These are phyloP conservation scores for Alternaria infectoria DNA, from an alignment of 2,329 filamentous ascomycete species.

Conservation along the genomic window DNA sequence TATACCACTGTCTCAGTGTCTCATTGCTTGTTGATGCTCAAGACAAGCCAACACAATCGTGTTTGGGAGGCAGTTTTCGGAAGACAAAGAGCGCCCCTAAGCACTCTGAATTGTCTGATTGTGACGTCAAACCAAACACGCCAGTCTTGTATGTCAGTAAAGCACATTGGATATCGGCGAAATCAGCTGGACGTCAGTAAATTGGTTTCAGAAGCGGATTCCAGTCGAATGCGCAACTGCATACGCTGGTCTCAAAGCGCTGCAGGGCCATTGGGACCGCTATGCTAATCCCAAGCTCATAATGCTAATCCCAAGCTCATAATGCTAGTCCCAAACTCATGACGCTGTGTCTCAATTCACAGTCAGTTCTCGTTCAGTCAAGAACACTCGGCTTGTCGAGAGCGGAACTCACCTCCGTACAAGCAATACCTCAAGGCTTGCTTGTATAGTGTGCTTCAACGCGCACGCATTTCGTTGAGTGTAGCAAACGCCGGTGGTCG, in stretches of 20 bases:
- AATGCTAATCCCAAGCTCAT: too few relatives aligned
- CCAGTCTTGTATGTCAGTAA: too few relatives aligned
- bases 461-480: background rate
- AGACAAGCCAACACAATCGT: background rate
- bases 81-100: background rate
- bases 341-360: background rate
- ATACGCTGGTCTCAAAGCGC: too few relatives aligned
- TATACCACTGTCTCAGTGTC: background rate
- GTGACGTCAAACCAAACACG: background rate
- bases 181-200: too few relatives aligned
- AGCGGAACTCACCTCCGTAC: background rate
- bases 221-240: too few relatives aligned
- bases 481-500: background rate
- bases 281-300: too few relatives aligned
- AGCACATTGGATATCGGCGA: too few relatives aligned
- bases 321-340: too few relatives aligned
- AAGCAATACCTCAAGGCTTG: rapidly evolving
- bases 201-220: too few relatives aligned
- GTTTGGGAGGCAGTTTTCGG: background rate
- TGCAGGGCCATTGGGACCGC: too few relatives aligned
- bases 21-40: background rate
- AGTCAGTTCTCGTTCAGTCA: background rate
- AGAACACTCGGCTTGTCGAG: background rate
- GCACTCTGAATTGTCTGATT: background rate
- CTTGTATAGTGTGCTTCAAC: rapidly evolving